Base-by-base conservation (phyloP, 768 basidiomycete species). In the Leccinum subtestaceum region DNA sequence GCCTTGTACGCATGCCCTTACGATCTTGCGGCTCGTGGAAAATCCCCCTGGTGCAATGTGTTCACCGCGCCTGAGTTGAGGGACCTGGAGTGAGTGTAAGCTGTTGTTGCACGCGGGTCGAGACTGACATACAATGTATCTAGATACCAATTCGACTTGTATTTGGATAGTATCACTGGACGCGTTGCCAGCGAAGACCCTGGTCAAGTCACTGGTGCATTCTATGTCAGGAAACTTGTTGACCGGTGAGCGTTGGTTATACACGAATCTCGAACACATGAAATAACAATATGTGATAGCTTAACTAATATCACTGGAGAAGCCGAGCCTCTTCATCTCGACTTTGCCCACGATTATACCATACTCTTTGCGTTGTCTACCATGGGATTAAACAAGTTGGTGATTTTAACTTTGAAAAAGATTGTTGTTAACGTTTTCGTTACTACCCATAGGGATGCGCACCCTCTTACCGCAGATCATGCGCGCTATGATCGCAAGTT, bases 1-100 rank as follows among this genome's bases (percentile, higher is more conserved):
- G 76, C 76, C 55, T 68, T 80, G 52, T 78, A 74, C 53, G 77
- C 76, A 19, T 77, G 76, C 53, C 72, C 77, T 34, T 79, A 76
- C 51, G 78, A 78, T 58, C 66, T 75, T 40, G 78, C 77, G 2
- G 72, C 75, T 19, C 61, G 65, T 53, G 60, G 66, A 19, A 52
- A 50, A 19, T 74, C 78, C 29, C 75, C 78, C 1, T 78, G 77
- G 78, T 78, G 76, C 55, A 64, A 64, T n/a, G 74, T 72, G 53
- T 79, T 80, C 66, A 61, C 66, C 9, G 19, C 31, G 38, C 34
- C 47, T 23, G 78, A 79, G 60, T 62, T 79, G 34, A 61, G 58
- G 38, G 63, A 65, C 31, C 72, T 80, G 50, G 76, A 78, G 73
- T 78, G 60, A 34, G 75, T 61, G 47, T 55, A 10, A 15, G 19